Evolutionary conservation across 108 stramenopile species (phyloP), one percentile per base, ranked within the genome.

Genomic region (Discostella stelligeroides): DNA sequence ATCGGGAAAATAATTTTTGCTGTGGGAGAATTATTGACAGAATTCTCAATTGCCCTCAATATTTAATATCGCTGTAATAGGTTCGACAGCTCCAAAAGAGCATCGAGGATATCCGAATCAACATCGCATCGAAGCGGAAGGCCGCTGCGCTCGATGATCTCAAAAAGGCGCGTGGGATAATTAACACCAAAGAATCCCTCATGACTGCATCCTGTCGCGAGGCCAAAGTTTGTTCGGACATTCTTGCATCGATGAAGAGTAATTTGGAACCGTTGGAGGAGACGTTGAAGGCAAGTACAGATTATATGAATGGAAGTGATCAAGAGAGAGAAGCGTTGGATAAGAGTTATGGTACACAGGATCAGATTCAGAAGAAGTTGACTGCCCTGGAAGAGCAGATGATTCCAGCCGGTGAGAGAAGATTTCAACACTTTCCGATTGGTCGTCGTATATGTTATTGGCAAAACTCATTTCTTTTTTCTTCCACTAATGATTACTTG

Each of bases 381-480:
- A 87, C 87, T 17, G 45, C 49, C 10, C 70, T 96, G 79, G 81
- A 98, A 74, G 97, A 96, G 76, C 85, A 92, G 55, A 95, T 98
- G 95, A 85, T 98, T 8, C 97, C 97, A 5, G 70, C 65, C 10
- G 73, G 73, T 75, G 46, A 60, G 77, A 34, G 34, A 34, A 5
- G 5, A 34, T 34, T 34, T 34, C 34, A 34, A 34, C 34, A 34
- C 34, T 3, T n/a, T n/a, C n/a, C n/a, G n/a, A n/a, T n/a, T n/a
- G n/a, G n/a, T n/a, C n/a, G n/a, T n/a, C n/a, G n/a, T n/a, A n/a
- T 38, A 34, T 49, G 28, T 55, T 56, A 40, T 13, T 14, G 45
- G 6, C 6, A 46, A 17, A 49, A 21, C 20, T 41, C 20, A 46
- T 58, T 0, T 43, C 7, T 8, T 48, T 15, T 54, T 54, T 64